phyloP scores from a whole-genome alignment of 2,329 filamentous ascomycete genomes.

The Fusarium staphyleae region DNA sequence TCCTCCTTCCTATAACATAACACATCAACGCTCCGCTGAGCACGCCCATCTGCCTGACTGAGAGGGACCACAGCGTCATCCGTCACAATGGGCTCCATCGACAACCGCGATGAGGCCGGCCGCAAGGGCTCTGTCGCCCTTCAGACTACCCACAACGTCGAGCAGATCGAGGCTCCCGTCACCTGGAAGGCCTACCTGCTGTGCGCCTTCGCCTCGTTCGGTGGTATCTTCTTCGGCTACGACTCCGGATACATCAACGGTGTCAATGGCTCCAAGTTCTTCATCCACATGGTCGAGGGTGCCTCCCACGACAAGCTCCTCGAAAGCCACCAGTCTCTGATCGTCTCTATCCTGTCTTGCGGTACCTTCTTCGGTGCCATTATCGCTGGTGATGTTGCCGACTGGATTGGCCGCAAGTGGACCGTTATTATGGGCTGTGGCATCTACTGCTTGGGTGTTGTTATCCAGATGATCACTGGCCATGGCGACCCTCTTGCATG shows the following conservation, averaged over 20 bases:
- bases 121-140: slow-evolving; percentile 45
- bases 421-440: slow-evolving; percentile 75
- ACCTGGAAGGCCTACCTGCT: slow-evolving; percentile 73
- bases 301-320: slow-evolving; percentile 44
- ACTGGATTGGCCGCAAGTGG: slow-evolving; percentile 75
- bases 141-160: slow-evolving; percentile 58
- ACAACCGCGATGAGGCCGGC: slow-evolving; percentile 33
- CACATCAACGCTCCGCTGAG: too few relatives aligned
- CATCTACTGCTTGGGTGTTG: slow-evolving; percentile 73
- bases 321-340: slow-evolving; percentile 59
- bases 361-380: slow-evolving; percentile 82
- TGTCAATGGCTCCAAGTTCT: slow-evolving; percentile 60
- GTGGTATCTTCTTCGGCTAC: slow-evolving; percentile 80
- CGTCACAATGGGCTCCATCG: slow-evolving; percentile 36
- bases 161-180: slow-evolving; percentile 71
- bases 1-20: too few relatives aligned
- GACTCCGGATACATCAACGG: slow-evolving; percentile 80
- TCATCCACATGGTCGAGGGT: slow-evolving; percentile 61
- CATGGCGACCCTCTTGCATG: slow-evolving; percentile 30
- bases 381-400: slow-evolving; percentile 78
- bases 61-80: not conserved
- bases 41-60: slow-evolving; percentile 5
- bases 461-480: slow-evolving; percentile 46
- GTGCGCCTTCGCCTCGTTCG: slow-evolving; percentile 74
- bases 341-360: slow-evolving; percentile 79